phyloP scores from a whole-genome alignment of 495 filamentous ascomycete species.

The Aspergillus sclerotiicarbonarius region DNA sequence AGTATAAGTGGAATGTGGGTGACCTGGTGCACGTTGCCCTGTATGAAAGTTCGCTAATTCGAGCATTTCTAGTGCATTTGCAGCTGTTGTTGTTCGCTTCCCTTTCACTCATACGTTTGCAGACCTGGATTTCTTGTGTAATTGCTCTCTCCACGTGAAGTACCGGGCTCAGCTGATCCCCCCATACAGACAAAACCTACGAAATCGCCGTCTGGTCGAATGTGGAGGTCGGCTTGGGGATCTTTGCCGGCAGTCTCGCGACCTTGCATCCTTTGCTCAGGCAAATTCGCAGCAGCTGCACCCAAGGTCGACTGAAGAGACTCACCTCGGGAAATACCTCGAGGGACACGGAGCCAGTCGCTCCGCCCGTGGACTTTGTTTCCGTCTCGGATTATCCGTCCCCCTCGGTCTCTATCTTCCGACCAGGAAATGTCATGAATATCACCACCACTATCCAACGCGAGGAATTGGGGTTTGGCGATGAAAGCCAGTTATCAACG shows the following conservation, averaged over 20 bases:
- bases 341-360: no score
- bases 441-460: neutral
- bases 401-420: neutral
- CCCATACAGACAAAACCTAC: neutral
- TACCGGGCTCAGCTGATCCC: neutral
- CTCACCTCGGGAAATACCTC: neutral
- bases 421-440: neutral
- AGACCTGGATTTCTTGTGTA: constrained; percentile 8
- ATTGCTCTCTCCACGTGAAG: neutral
- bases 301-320: neutral
- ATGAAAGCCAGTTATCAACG: neutral
- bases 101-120: constrained; percentile 2
- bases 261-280: neutral
- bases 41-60: neutral
- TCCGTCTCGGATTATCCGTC: neutral
- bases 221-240: neutral
- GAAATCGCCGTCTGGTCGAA: neutral
- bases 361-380: neutral
- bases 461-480: neutral
- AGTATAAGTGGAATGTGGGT: constrained; percentile 11
- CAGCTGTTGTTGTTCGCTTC: neutral
- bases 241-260: neutral
- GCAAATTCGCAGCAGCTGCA: neutral
- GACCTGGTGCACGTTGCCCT: neutral
- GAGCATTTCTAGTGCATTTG: neutral